Evolutionary conservation across 208 protist species (phyloP).

Genomic region (Acanthamoeba culbertsoni): DNA sequence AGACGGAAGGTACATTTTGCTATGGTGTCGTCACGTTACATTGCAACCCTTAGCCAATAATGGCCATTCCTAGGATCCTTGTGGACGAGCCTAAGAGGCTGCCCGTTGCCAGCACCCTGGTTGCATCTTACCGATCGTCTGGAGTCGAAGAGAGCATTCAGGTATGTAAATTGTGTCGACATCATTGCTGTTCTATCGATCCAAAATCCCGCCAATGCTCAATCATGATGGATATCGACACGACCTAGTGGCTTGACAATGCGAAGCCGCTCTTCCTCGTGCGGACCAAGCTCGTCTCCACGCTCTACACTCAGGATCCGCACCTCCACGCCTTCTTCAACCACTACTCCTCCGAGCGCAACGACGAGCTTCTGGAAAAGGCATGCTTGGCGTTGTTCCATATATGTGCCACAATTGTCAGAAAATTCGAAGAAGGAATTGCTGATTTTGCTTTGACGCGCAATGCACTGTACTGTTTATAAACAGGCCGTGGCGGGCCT

Average conservation of each 20-base stretch:
- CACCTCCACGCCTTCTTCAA: slow-evolving; percentile 67
- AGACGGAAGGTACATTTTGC: background rate
- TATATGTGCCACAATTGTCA: background rate
- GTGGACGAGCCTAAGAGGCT: background rate
- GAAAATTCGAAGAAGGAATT: no score
- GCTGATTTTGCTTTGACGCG: background rate
- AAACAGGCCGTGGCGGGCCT: slow-evolving; percentile 56
- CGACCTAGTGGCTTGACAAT: slow-evolving; percentile 37
- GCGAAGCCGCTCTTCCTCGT: slow-evolving; percentile 64
- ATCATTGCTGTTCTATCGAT: background rate
- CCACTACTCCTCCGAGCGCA: background rate
- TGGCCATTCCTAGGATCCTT: background rate
- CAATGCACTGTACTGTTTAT: background rate
- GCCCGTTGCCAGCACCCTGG: background rate
- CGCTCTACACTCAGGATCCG: slow-evolving; percentile 62
- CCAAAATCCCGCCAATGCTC: background rate
- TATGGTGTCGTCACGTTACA: background rate
- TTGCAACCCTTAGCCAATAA: background rate
- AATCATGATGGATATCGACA: background rate
- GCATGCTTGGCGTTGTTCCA: slow-evolving; percentile 21
- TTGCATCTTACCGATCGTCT: background rate
- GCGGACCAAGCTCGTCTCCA: slow-evolving; percentile 26
- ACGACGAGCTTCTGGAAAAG: slow-evolving; percentile 46
- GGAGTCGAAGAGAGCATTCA: background rate
- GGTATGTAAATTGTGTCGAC: background rate